Evolutionary conservation across 257 asterid species (phyloP).

Genomic region (Leonotis leonurus): DNA sequence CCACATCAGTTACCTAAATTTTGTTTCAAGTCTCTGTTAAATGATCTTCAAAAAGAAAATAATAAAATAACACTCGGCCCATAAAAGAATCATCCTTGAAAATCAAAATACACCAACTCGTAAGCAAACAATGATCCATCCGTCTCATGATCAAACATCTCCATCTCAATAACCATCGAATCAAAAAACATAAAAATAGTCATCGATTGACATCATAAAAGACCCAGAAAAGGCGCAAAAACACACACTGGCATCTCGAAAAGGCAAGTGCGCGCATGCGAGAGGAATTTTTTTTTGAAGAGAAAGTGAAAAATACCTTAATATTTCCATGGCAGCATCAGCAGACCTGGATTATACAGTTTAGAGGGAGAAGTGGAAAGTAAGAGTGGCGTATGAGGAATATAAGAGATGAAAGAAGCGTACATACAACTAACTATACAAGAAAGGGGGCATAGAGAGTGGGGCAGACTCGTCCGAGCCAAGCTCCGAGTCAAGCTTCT

Average conservation of each 20-base stretch:
- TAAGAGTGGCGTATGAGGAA: not conserved
- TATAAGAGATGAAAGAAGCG: conserved; percentile 21
- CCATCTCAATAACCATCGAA: conserved; percentile 1
- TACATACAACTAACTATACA: too few relatives aligned
- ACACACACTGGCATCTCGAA: not conserved
- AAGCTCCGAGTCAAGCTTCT: conserved; percentile 26
- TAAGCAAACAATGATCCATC: not conserved
- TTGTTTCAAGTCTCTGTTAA: not conserved
- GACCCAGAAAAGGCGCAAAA: not conserved
- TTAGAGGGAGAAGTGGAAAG: not conserved
- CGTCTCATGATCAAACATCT: conserved; percentile 9
- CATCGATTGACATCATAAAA: not conserved
- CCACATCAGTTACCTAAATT: too few relatives aligned
- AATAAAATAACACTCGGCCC: not conserved
- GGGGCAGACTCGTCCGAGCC: conserved; percentile 26
- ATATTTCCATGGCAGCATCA: conserved; percentile 5
- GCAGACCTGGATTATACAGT: conserved; percentile 1
- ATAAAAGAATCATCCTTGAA: not conserved
- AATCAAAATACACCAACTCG: conserved; percentile 3
- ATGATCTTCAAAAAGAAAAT: too few relatives aligned
- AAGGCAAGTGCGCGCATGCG: not conserved
- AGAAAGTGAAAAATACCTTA: not conserved
- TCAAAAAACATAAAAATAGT: not conserved
- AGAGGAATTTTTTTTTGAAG: too few relatives aligned
- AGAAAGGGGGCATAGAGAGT: not conserved